These are phyloP conservation scores for Hypoxylon rickii DNA, from an alignment of 495 filamentous ascomycete species.

Conservation along the genomic window DNA sequence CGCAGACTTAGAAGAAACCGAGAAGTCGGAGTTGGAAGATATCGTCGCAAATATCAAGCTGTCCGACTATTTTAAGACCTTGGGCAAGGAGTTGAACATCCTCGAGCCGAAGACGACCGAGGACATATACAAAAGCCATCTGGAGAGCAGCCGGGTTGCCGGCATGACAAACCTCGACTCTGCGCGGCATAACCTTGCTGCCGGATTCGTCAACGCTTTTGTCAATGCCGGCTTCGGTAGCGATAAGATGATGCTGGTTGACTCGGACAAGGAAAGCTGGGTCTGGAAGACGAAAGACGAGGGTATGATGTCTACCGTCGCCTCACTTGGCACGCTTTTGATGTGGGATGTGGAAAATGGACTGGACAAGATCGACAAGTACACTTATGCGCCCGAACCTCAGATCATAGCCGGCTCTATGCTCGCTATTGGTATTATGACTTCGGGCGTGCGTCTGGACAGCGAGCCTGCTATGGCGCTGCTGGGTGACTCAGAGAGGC, in stretches of 20 bases:
- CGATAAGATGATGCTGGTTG: slow-evolving; percentile 95
- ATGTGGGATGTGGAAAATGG: slow-evolving; percentile 91
- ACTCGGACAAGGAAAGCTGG: slow-evolving; percentile 83
- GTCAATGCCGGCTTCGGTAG: slow-evolving; percentile 94
- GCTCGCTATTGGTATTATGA: slow-evolving; percentile 90
- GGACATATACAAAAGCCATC: slow-evolving; percentile 99
- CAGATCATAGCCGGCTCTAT: slow-evolving; percentile 87
- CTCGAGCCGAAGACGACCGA: slow-evolving; percentile 95
- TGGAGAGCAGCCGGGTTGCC: slow-evolving; percentile 90
- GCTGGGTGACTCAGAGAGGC: slow-evolving; percentile 74
- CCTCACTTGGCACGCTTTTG: slow-evolving; percentile 85
- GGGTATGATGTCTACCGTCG: slow-evolving; percentile 94
- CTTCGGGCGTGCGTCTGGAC: slow-evolving; percentile 84
- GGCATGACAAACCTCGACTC: slow-evolving; percentile 94
- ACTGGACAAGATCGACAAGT: slow-evolving; percentile 90
- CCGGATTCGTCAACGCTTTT: slow-evolving; percentile 95
- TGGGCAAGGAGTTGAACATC: slow-evolving; percentile 95
- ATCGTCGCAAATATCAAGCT: slow-evolving; percentile 86
- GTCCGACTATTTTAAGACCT: slow-evolving; percentile 87
- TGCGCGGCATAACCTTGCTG: slow-evolving; percentile 91
- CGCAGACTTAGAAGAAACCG: slow-evolving; percentile 50
- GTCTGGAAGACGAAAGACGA: slow-evolving; percentile 99
- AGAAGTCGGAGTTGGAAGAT: slow-evolving; percentile 74
- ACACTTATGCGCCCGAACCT: slow-evolving; percentile 81
- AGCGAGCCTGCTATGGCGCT: slow-evolving; percentile 87